phyloP scores from a whole-genome alignment of 768 basidiomycete genomes.

The Leccinum variicolor region DNA sequence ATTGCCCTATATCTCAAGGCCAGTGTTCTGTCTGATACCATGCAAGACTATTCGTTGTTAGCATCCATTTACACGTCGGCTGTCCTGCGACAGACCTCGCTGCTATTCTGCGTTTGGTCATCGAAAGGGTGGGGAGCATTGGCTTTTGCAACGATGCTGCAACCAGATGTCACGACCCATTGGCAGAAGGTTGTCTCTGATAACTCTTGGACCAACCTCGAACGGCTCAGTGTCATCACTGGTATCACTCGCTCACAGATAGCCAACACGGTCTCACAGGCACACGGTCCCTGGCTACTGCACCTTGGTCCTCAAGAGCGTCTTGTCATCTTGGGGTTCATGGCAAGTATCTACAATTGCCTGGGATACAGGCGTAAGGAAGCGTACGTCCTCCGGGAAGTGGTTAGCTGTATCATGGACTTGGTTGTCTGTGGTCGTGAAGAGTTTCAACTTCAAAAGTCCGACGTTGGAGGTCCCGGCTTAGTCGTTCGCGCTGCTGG shows the following conservation, averaged over 20 bases:
- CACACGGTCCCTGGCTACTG: conserved; percentile 85
- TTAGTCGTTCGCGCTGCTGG: conserved; percentile 48
- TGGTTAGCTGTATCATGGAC: conserved; percentile 82
- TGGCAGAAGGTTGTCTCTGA: conserved; percentile 57
- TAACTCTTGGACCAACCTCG: conserved; percentile 49
- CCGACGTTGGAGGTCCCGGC: conserved; percentile 36
- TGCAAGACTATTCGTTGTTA: conserved; percentile 58
- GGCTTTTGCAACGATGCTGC: conserved; percentile 73
- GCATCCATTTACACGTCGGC: conserved; percentile 64
- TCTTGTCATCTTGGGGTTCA: conserved; percentile 62
- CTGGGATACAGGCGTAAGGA: conserved; percentile 88
- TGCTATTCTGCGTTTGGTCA: conserved; percentile 79
- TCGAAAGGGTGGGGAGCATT: conserved; percentile 86
- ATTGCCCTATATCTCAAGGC: conserved; percentile 57
- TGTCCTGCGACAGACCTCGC: conserved; percentile 67
- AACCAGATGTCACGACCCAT: conserved; percentile 55
- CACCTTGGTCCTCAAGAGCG: conserved; percentile 77
- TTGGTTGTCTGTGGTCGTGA: conserved; percentile 83
- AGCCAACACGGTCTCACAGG: conserved; percentile 58
- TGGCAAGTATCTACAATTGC: conserved; percentile 73
- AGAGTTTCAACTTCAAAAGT: conserved; percentile 46
- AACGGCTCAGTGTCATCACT: conserved; percentile 65
- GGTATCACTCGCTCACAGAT: conserved; percentile 70
- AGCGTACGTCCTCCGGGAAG: conserved; percentile 79
- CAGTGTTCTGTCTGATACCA: conserved; percentile 46